Conservation (phyloP, 2,329 filamentous ascomycete genomes). For the Aspergillus pseudonomiae region DNA sequence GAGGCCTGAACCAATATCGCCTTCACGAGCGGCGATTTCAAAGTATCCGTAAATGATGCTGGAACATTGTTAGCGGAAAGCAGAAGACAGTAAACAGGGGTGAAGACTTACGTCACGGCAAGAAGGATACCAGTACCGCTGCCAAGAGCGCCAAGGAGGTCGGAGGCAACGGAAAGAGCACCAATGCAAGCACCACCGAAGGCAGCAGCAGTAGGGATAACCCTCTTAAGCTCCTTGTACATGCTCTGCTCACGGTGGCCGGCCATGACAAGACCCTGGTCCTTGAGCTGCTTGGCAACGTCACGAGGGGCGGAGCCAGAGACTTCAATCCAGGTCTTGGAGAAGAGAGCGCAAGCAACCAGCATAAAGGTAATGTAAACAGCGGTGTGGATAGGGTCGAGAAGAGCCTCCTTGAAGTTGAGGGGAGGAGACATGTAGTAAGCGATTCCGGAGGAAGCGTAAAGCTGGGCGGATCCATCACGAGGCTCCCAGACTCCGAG, state of each 20-base stretch:
- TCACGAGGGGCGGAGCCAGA: slow-evolving; percentile 96
- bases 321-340: slow-evolving; percentile 99
- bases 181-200: slow-evolving; percentile 99
- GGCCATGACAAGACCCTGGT: slow-evolving; percentile 98
- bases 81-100: background rate
- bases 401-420: slow-evolving; percentile 94
- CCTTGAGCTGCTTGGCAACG: slow-evolving; percentile 99
- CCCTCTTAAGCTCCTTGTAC: slow-evolving; percentile 99
- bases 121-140: slow-evolving; percentile 97
- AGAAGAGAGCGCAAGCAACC: slow-evolving; percentile 95
- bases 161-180: slow-evolving; percentile 90
- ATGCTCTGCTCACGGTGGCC: slow-evolving; percentile 99
- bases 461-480: slow-evolving; percentile 91
- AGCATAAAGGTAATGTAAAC: slow-evolving; percentile 98
- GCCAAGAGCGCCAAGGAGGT: slow-evolving; percentile 92
- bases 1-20: slow-evolving; percentile 77
- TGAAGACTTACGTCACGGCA: slow-evolving; percentile 85
- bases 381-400: slow-evolving; percentile 95
- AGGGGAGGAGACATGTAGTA: slow-evolving; percentile 99
- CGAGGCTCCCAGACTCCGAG: slow-evolving; percentile 98
- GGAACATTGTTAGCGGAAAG: slow-evolving; percentile 34
- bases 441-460: slow-evolving; percentile 87
- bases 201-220: slow-evolving; percentile 96
- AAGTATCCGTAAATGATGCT: slow-evolving; percentile 99
- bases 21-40: slow-evolving; percentile 98